Conservation (phyloP, 78 protist genomes). For the Dictyostelium firmibasis region DNA sequence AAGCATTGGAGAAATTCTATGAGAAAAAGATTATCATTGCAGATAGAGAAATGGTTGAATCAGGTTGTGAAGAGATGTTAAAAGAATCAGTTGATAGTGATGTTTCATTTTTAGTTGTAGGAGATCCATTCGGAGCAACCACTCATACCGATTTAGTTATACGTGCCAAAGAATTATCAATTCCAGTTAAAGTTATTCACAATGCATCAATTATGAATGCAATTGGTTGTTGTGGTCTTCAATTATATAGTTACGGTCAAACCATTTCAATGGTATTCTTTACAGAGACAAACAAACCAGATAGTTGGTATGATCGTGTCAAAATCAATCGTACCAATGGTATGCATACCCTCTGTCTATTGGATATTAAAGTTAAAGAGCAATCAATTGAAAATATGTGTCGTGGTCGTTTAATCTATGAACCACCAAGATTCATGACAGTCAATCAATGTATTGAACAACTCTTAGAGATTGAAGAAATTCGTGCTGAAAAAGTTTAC, state of each 20-base stretch:
- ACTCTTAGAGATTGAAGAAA: constrained; percentile 89
- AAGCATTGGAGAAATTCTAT: constrained; percentile 84
- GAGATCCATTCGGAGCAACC: constrained; percentile 99
- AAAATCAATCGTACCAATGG: constrained; percentile 84
- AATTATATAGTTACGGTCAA: constrained; percentile 98
- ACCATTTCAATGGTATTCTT: constrained; percentile 96
- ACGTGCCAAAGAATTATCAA: constrained; percentile 86
- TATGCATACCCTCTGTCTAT: constrained; percentile 97
- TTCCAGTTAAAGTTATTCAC: constrained; percentile 92
- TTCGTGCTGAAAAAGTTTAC: constrained; percentile 41
- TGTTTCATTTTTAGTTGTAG: constrained; percentile 98
- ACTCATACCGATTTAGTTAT: constrained; percentile 97
- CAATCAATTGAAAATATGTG: constrained; percentile 89
- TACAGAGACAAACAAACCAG: constrained; percentile 96
- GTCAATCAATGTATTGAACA: constrained; percentile 91
- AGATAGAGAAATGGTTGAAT: constrained; percentile 97
- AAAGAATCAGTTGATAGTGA: constrained; percentile 72
- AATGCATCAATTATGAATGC: constrained; percentile 99
- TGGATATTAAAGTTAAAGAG: constrained; percentile 99
- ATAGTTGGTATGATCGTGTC: constrained; percentile 94
- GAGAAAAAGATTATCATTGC: constrained; percentile 90
- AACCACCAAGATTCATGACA: constrained; percentile 99
- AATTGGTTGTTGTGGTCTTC: constrained; percentile 98
- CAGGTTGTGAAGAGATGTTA: constrained; percentile 92
- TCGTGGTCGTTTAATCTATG: constrained; percentile 93